Evolutionary conservation across 2,329 filamentous ascomycete genomes (phyloP).

Genomic region (Botrytis deweyae): DNA sequence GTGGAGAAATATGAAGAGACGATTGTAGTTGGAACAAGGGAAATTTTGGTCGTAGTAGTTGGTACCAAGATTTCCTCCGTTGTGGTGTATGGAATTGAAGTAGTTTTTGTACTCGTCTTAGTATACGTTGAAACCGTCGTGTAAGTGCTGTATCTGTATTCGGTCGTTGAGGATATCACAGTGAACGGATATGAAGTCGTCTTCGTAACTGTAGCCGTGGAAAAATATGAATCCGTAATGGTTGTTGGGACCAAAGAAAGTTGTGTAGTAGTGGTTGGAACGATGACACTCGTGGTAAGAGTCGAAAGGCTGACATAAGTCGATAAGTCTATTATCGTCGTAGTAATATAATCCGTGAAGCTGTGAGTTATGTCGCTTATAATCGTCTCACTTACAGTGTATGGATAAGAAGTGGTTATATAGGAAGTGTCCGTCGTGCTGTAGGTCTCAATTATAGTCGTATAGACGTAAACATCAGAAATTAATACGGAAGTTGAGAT

Average conservation of each 20-base stretch:
- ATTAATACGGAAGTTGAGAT: slow-evolving; percentile 15
- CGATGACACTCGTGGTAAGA: not conserved
- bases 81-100: slow-evolving; percentile 3
- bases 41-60: slow-evolving; percentile 13
- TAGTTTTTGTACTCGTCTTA: not conserved
- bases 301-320: slow-evolving; percentile 4
- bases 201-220: slow-evolving; percentile 5
- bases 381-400: slow-evolving; percentile 13
- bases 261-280: slow-evolving; percentile 11
- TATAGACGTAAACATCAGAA: slow-evolving; percentile 13
- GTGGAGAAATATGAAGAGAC: not conserved
- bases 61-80: not conserved
- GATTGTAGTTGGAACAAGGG: slow-evolving; percentile 6
- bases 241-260: not conserved
- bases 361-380: slow-evolving; percentile 10
- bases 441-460: slow-evolving; percentile 10
- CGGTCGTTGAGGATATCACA: slow-evolving; percentile 19
- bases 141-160: slow-evolving; percentile 26
- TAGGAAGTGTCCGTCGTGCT: slow-evolving; percentile 3
- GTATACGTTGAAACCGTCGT: slow-evolving; percentile 24
- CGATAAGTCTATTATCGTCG: not conserved
- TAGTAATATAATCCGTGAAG: slow-evolving; percentile 11
- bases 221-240: slow-evolving; percentile 3
- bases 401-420: slow-evolving; percentile 22
- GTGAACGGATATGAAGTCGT: slow-evolving; percentile 21